Base-by-base conservation (phyloP, 352 stramenopile species). In the Globisporangium barbulae region DNA sequence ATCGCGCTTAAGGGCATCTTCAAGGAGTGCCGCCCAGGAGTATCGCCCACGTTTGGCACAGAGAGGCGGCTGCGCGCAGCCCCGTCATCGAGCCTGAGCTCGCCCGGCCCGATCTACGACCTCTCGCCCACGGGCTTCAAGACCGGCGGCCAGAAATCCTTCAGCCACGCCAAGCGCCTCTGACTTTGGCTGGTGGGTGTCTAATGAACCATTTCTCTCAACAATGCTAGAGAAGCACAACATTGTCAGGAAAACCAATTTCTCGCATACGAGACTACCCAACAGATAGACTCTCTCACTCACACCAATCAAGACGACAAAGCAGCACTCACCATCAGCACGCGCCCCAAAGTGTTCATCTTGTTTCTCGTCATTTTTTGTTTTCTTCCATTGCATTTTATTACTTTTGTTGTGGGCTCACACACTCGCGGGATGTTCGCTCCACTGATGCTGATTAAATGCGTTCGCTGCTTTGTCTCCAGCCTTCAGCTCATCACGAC, bases 101-200 rank as follows among this genome's bases (percentile, higher is more conserved):
- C 75, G 0, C 85, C 84, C 0, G 84, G 84, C 6, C 74, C 84
- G 39, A 85, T 92, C 61, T 94, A 94, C 64, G 81, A 93, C 49
- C 63, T 93, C 41, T 65, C 67, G 7, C 71, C 64, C 28, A 94
- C 82, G 9, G 85, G 79, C 41, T 90, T 87, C 65, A 69, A 66
- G 15, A 92, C 85, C 0, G 81, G 82, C 30, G 59, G 71, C 39
- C 63, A 61, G 31, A 65, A 64, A 5, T 89, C 82, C 8, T 94
- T 94, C 67, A 88, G 72, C 44, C 78, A 85, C 56, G 81, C 80
- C 65, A 91, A 93, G 61, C 74, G 82, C 33, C 90, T 92, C 15
- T 63, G 22, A 56, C 8, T 1, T 45, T 7, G 3, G n/a, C 2
- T 22, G 31, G 35, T 12, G 12, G 3, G 35, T 41, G 35, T 15